Evolutionary conservation across 495 filamentous ascomycete species (phyloP), one percentile per base, ranked within the genome.

Genomic region (Tuber melanosporum): DNA sequence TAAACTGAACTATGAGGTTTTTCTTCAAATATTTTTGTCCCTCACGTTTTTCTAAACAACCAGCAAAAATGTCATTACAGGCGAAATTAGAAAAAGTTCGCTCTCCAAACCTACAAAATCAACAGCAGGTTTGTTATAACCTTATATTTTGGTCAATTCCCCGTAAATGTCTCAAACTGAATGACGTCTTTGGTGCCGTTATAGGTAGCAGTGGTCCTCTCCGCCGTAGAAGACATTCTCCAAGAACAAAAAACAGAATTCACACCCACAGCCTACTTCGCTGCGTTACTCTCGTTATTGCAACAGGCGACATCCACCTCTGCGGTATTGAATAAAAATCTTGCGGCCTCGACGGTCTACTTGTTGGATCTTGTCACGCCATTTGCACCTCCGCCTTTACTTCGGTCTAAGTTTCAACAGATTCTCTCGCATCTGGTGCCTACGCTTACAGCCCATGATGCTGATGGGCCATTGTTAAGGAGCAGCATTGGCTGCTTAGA

Each of bases 31-130:
- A 73, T 49, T 22, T 22, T 39, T 46, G 6, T 39, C n/a, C 44
- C 43, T 32, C 9, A 22, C 49, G 47, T 42, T 72, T 72, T 69
- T 3, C 9, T 5, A 32, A 32, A 32, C 17, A 47, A n/a, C 49
- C 41, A 49, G n/a, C 26, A 32, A 57, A 49, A 62, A 82, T 82
- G 80, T 73, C 80, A 89, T 92, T 98, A 78, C 89, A 90, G 81
- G 95, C 95, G 87, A 96, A 92, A 88, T 89, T 99, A 82, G 92
- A 95, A 84, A 97, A 94, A 88, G 97, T 98, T 83, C 92, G 95
- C 85, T 94, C 92, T 84, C 95, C 95, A 43, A 97, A 97, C 86
- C 90, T 97, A 81, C 92, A 98, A 85, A 98, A 92, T 85, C 93
- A 96, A 86, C 91, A 95, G 84, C 93, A 95, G 88, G 93, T 95